Conservation (phyloP, 139 green algal species). For the Closterium sp. region DNA sequence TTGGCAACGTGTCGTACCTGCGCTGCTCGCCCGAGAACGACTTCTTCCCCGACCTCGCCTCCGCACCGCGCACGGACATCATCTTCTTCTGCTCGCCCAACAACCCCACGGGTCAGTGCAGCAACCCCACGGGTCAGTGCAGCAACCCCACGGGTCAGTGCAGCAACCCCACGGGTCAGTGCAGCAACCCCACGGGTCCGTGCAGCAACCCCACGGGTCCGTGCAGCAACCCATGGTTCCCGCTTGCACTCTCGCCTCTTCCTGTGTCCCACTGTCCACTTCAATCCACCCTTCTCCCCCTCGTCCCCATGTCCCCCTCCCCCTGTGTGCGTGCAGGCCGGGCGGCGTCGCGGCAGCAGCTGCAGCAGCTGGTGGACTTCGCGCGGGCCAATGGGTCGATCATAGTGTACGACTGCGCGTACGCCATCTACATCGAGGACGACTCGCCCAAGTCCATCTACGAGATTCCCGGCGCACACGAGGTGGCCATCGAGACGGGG, state of each 20-base stretch:
- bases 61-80: constrained; percentile 81
- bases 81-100: constrained; percentile 99
- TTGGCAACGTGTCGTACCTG: constrained; percentile 91
- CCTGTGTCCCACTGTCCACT: background rate
- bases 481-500: constrained; percentile 51
- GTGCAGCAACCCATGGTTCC: constrained; percentile 56
- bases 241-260: background rate
- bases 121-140: constrained; percentile 43
- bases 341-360: constrained; percentile 86
- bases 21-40: constrained; percentile 85
- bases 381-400: constrained; percentile 80
- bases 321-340: constrained; percentile 23
- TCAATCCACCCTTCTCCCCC: background rate
- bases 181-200: constrained; percentile 56
- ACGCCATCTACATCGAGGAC: constrained; percentile 94
- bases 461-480: constrained; percentile 79
- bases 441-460: constrained; percentile 92
- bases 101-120: constrained; percentile 61
- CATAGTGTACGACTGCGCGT: constrained; percentile 97
- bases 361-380: constrained; percentile 86
- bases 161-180: constrained; percentile 73
- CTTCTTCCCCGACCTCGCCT: constrained; percentile 96
- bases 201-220: constrained; percentile 51
- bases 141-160: constrained; percentile 61
- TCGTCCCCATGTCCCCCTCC: background rate